Conservation (phyloP, 495 filamentous ascomycete genomes). For the Venustampulla echinocandica region DNA sequence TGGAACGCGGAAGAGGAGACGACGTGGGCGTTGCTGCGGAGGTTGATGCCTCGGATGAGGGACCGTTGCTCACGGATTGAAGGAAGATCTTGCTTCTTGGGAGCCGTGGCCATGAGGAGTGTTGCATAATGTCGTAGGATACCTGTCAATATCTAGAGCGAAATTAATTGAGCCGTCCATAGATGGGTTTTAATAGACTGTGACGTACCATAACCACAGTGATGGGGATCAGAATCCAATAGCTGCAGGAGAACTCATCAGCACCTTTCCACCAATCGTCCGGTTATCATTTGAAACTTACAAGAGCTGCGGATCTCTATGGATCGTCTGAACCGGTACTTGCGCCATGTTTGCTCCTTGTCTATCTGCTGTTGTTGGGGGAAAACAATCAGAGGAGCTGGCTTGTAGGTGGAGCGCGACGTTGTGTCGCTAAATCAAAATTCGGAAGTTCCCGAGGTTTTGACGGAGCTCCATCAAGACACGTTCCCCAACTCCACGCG, state of each 20-base stretch:
- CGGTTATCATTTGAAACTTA: slow-evolving; percentile 33
- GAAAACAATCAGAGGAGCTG: neutral
- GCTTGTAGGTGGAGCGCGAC: slow-evolving; percentile 4
- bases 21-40: slow-evolving; percentile 68
- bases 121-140: slow-evolving; percentile 93
- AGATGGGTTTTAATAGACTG: neutral
- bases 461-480: slow-evolving; percentile 15
- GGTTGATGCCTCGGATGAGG: slow-evolving; percentile 74
- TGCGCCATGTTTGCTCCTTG: slow-evolving; percentile 60
- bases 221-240: slow-evolving; percentile 97
- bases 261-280: neutral
- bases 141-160: slow-evolving; percentile 73
- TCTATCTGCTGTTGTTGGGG: neutral
- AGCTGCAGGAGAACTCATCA: slow-evolving; percentile 41
- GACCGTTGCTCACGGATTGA: slow-evolving; percentile 80
- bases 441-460: slow-evolving; percentile 17
- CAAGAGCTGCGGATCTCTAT: slow-evolving; percentile 98
- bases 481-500: slow-evolving; percentile 14
- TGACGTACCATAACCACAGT: slow-evolving; percentile 82
- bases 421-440: no score
- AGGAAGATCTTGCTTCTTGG: slow-evolving; percentile 70
- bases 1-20: slow-evolving; percentile 71
- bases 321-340: slow-evolving; percentile 85
- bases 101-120: slow-evolving; percentile 74
- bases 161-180: slow-evolving; percentile 7